Evolutionary conservation across 2,329 filamentous ascomycete genomes (phyloP), one percentile per base, ranked within the genome.

Genomic region (Fusarium temperatum): DNA sequence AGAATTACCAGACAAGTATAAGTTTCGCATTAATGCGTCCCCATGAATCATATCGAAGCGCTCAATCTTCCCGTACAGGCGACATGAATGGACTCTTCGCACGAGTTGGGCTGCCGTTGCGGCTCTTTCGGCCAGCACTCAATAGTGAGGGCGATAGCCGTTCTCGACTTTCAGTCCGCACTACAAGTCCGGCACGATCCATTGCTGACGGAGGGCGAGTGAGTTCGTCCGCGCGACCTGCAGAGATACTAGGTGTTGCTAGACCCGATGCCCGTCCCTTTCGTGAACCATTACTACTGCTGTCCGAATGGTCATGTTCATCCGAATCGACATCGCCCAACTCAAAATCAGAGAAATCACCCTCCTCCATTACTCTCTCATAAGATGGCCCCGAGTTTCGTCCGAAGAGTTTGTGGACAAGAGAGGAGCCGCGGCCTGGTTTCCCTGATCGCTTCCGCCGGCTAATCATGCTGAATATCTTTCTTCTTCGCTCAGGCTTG

Each of bases 141-240:
- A 89, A 80, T 83, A 88, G 74, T 14, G 84, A 88, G 20, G 89
- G 87, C 22, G 88, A 86, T 42, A 98, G 83, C 66, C 94, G 88
- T 80, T 98, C 96, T 60, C 94, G 87, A 80, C 94, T 97, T 80
- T 98, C 96, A 1, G 94, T 97, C 75, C 96, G 87, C 6, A 94
- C 89, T 61, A 94, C 91, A 72, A 98, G 81, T 4, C 95, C 95
- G 53, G 89, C 91, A 44, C 94, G 84, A 74, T 91, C 89, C 78
- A 92, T 86, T 10, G 86, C 86, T 60, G 84, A 86, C 22, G 79
- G 76, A 20, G 79, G 78, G 32, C 78, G 77, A 32, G 82, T 81
- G 20, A 82, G 66, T 42, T 86, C 84, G 42, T 91, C 89, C 53
- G 88, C 88, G 41, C 85, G 85, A 11, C 85, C 84, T 6, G 87